phyloP scores from a whole-genome alignment of 441 rosid species.

The Pelargonium citronellum region DNA sequence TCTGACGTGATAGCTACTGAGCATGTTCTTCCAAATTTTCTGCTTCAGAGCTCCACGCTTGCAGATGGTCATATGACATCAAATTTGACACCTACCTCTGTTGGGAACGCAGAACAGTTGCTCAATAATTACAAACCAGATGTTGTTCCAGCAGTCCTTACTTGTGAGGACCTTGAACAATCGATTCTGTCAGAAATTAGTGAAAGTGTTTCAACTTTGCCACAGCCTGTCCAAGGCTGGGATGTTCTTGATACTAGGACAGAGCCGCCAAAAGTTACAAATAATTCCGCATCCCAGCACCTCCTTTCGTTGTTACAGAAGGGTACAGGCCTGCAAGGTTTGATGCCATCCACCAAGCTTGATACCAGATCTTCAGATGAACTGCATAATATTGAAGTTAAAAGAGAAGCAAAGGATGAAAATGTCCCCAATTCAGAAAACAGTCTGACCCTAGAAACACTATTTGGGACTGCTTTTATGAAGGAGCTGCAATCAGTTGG shows the following conservation, averaged over 20 bases:
- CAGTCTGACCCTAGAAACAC: constrained; percentile 78
- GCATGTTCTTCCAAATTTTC: constrained; percentile 29
- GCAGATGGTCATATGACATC: constrained; percentile 30
- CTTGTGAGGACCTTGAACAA: constrained; percentile 98
- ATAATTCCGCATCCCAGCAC: constrained; percentile 74
- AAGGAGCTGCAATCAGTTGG: constrained; percentile 80
- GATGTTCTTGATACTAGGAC: constrained; percentile 31
- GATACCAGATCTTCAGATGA: constrained; percentile 34
- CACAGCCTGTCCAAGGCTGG: constrained; percentile 30
- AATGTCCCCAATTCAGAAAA: constrained; percentile 36
- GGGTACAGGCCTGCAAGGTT: constrained; percentile 37
- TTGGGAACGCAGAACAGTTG: constrained; percentile 31
- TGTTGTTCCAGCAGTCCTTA: constrained; percentile 65
- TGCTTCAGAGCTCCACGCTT: constrained; percentile 36
- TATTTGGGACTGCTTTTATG: constrained; percentile 94
- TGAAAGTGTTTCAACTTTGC: constrained; percentile 37
- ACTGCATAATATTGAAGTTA: constrained; percentile 24
- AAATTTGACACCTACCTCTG: constrained; percentile 17
- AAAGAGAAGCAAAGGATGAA: constrained; percentile 35
- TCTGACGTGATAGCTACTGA: constrained; percentile 36
- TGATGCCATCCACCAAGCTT: constrained; percentile 24
- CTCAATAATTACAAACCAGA: constrained; percentile 32
- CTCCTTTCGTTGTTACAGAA: constrained; percentile 81
- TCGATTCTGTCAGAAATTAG: constrained; percentile 68
- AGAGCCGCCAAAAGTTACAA: constrained; percentile 43